These are phyloP conservation scores for Neonectria punicea DNA, from an alignment of 2,329 filamentous ascomycete species.

Conservation along the genomic window DNA sequence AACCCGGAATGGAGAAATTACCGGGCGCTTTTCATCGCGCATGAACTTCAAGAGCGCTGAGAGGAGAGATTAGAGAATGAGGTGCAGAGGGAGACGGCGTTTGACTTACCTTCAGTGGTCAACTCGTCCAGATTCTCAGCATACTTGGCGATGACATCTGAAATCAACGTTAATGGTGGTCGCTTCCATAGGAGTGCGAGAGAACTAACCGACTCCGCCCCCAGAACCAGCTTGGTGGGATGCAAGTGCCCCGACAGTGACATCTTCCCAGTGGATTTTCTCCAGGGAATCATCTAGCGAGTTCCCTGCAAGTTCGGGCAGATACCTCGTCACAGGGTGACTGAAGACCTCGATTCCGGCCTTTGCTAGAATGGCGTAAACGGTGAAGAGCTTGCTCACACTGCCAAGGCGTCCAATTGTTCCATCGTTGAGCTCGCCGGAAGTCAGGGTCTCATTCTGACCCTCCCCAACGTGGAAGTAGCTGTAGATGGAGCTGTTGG, in stretches of 20 bases:
- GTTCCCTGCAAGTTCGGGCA: conserved; percentile 33
- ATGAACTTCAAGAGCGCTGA: conserved; percentile 23
- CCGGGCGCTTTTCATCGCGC: conserved; percentile 26
- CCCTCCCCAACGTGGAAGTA: conserved; percentile 34
- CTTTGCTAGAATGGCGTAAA: conserved; percentile 17
- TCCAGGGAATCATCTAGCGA: conserved; percentile 3
- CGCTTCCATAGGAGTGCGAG: too few relatives aligned
- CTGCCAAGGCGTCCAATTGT: conserved; percentile 30
- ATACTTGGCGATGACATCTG: neutral
- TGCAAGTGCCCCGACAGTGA: conserved; percentile 33
- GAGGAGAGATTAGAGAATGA: too few relatives aligned
- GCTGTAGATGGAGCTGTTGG: conserved; percentile 39
- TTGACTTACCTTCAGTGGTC: neutral
- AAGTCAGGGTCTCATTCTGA: conserved; percentile 27
- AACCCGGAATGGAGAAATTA: conserved; percentile 24
- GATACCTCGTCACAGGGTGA: conserved; percentile 29
- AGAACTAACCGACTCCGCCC: conserved; percentile 12
- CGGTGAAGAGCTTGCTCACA: conserved; percentile 20
- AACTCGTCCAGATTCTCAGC: neutral
- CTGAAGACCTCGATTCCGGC: conserved; percentile 30
- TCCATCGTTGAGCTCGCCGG: conserved; percentile 27
- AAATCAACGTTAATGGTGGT: neutral
- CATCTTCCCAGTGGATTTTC: conserved; percentile 29
- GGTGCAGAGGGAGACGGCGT: accelerated
- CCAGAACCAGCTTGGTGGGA: conserved; percentile 35